Evolutionary conservation across 2,329 filamentous ascomycete species (phyloP), one percentile per base, ranked within the genome.

Genomic region (Penicillium rolfsii): DNA sequence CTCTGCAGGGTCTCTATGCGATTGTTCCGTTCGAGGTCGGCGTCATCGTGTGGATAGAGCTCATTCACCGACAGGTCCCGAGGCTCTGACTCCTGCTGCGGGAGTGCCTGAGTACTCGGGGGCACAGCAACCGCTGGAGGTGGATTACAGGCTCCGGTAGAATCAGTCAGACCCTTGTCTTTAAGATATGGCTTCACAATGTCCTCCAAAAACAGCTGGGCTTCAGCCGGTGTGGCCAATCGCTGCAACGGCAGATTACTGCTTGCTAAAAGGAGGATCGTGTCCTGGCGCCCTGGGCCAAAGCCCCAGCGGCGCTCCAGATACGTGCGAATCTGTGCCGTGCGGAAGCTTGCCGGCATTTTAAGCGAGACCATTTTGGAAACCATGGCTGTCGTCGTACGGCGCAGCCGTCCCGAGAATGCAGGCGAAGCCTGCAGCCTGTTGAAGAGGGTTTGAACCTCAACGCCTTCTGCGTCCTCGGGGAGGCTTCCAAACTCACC

Each of bases 401-500:
- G 26, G 26, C 48, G 26, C n/a, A 36, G 48, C 26, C 30, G 48
- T 35, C 48, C 48, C 26, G 48, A 33, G 30, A 52, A 52, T 24
- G 19, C 43, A 16, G 43, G 43, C 26, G 26, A 33, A 36, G 26
- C 26, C 48, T 52, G 48, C 48, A 52, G 30, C 14, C 26, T 33
- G 30, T 33, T 33, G 14, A 24, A 33, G 24, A 52, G 48, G 30
- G 48, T 33, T 33, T 52, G 26, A 33, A 52, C 14, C 5, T 33
- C 5, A 52, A 52, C 22, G 26, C 49, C 55, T 28, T 58, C 55
- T 11, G 46, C n/a, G 9, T 48, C 69, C 30, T 79, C 76, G 14
- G 78, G 77, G 1, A 76, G 60, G 1, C 62, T 65, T 14, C 74
- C 76, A 60, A 80, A 77, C 61, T 80, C 78, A 41, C 66, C 68